A percentile compares a stretch with the other conserved stretches of the same genome.
Conservation (phyloP, 2,329 filamentous ascomycete genomes). For the Phaeosphaeriaceae sp. region DNA sequence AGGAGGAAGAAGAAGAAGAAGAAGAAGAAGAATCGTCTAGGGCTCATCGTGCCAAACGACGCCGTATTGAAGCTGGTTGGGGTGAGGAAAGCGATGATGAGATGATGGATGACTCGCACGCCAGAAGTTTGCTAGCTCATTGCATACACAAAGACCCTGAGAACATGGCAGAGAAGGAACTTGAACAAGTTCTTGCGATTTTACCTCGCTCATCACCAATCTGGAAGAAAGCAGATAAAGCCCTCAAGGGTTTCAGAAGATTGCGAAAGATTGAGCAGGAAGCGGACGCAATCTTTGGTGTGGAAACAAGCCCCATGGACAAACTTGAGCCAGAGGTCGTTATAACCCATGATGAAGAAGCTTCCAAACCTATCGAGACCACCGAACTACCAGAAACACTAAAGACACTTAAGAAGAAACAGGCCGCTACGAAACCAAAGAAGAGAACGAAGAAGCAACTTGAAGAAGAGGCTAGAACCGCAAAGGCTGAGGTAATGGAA, state of each 20-base stretch:
- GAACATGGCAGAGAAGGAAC: constrained; percentile 68
- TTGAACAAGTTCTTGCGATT: constrained; percentile 62
- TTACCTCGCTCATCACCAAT: constrained; percentile 67
- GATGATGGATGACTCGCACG: constrained; percentile 54
- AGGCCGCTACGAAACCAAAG: constrained; percentile 63
- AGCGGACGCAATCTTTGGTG: constrained; percentile 71
- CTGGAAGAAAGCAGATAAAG: constrained; percentile 74
- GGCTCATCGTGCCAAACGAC: constrained; percentile 53
- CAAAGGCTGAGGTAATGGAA: constrained; percentile 50
- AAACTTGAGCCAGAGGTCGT: constrained; percentile 45
- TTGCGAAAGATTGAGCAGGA: constrained; percentile 83
- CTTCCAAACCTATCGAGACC: constrained; percentile 45
- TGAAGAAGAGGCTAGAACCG: constrained; percentile 59
- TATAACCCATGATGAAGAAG: constrained; percentile 53
- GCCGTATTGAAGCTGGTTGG: constrained; percentile 54
- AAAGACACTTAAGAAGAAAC: constrained; percentile 37
- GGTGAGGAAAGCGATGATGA: constrained; percentile 58
- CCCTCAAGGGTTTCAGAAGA: constrained; percentile 60
- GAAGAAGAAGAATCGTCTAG: constrained; percentile 56
- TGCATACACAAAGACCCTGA: constrained; percentile 68
- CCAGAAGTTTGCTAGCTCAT: constrained; percentile 56
- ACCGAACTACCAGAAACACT: constrained; percentile 41
- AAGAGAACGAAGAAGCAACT: constrained; percentile 81
- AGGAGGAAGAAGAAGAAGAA: constrained; percentile 60
- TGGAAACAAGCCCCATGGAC: constrained; percentile 55